These are phyloP conservation scores for Boechera stricta DNA, from an alignment of 345 rosid genomes.

Conservation along the genomic window DNA sequence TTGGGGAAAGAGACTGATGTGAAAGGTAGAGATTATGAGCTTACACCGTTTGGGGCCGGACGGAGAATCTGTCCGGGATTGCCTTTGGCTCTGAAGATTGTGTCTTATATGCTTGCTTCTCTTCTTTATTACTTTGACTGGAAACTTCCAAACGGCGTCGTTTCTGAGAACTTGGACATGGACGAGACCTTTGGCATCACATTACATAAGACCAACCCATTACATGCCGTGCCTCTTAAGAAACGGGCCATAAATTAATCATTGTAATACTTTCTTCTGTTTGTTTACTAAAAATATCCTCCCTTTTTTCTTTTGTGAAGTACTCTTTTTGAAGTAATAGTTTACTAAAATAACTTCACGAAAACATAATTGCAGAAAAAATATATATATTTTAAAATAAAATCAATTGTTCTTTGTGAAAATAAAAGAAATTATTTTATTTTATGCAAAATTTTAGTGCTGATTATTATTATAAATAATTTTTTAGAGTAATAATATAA, in stretches of 20 bases:
- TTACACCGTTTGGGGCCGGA: constrained; percentile 36
- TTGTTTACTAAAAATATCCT: background rate
- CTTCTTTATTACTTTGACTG: constrained; percentile 38
- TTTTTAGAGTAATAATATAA: too few species aligned
- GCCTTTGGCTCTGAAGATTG: constrained; percentile 14
- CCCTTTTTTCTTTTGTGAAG: too few species aligned
- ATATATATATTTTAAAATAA: too few species aligned
- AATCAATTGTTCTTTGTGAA: too few species aligned
- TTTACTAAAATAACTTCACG: too few species aligned
- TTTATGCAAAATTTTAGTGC: too few species aligned
- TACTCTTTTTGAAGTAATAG: too few species aligned
- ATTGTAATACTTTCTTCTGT: background rate
- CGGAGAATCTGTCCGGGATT: constrained; percentile 37
- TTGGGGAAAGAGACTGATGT: constrained; percentile 27
- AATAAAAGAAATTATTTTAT: too few species aligned
- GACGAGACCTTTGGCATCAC: constrained; percentile 30
- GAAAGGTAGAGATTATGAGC: constrained; percentile 28
- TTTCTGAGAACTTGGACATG: constrained; percentile 22
- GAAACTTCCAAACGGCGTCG: constrained; percentile 30
- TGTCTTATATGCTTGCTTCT: constrained; percentile 27
- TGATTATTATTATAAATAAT: too few species aligned
- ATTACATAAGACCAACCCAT: constrained; percentile 16
- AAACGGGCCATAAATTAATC: background rate
- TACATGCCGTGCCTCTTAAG: constrained; percentile 29
- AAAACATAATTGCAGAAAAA: too few species aligned